These are phyloP conservation scores for Yarrowia bubula DNA, from an alignment of 805 yeast genomes.

Conservation along the genomic window DNA sequence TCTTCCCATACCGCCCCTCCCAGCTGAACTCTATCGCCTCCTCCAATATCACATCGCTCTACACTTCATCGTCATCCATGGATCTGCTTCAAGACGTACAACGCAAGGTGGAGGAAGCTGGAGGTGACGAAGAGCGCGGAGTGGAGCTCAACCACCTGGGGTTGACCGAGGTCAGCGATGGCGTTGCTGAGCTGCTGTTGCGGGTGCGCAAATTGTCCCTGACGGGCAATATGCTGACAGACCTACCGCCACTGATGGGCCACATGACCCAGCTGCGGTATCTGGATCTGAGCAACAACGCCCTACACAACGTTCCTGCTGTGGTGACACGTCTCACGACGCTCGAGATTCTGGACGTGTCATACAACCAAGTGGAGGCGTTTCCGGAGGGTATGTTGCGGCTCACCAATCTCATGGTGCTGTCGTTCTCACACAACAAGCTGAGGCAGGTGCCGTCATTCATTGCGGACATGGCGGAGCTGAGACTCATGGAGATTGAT, in stretches of 20 bases:
- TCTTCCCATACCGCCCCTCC: background rate
- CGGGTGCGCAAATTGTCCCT: conserved; percentile 53
- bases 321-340: conserved; percentile 40
- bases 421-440: conserved; percentile 61
- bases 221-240: conserved; percentile 49
- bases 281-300: conserved; percentile 65
- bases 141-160: conserved; percentile 45
- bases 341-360: conserved; percentile 65
- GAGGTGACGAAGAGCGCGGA: conserved; percentile 13
- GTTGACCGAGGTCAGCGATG: conserved; percentile 43
- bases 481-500: conserved; percentile 59
- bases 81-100: conserved; percentile 17
- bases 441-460: conserved; percentile 55
- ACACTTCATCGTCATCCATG: background rate
- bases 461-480: conserved; percentile 50
- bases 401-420: conserved; percentile 47
- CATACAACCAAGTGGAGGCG: conserved; percentile 51
- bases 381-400: conserved; percentile 49
- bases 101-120: conserved; percentile 26
- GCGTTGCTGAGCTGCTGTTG: conserved; percentile 43
- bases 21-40: conserved; percentile 17
- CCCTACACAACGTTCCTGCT: conserved; percentile 53
- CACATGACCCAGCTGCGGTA: conserved; percentile 50
- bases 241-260: conserved; percentile 49
- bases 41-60: background rate